These are phyloP conservation scores for Talaromyces ruber DNA, from an alignment of 495 filamentous ascomycete species.

Conservation along the genomic window DNA sequence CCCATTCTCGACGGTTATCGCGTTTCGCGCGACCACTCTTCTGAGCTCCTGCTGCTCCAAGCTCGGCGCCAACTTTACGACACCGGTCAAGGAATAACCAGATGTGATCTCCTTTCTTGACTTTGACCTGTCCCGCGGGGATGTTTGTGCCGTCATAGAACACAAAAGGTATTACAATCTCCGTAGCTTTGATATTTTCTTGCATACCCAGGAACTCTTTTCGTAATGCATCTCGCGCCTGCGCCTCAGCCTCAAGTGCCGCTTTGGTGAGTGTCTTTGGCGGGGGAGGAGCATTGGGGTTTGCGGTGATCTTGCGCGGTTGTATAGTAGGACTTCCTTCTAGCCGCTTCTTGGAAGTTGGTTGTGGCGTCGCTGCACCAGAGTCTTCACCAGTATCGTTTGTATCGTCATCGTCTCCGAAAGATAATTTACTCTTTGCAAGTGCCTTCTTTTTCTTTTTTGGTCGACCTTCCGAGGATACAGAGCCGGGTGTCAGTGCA, in stretches of 20 bases:
- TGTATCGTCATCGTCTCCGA: conserved; percentile 49
- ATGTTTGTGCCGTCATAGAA: conserved; percentile 98
- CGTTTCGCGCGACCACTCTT: conserved; percentile 46
- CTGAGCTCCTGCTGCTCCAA: conserved; percentile 56
- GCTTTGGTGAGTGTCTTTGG: conserved; percentile 85
- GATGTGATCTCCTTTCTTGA: conserved; percentile 86
- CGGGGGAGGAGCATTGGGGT: conserved; percentile 54
- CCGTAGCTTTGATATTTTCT: conserved; percentile 78
- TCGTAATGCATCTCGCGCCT: conserved; percentile 70
- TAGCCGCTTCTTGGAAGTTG: conserved; percentile 28
- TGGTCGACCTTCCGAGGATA: conserved; percentile 27
- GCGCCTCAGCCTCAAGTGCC: conserved; percentile 69
- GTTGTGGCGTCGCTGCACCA: conserved; percentile 22
- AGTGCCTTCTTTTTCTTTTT: conserved; percentile 59
- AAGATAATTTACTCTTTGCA: conserved; percentile 61
- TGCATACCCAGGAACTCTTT: conserved; percentile 80
- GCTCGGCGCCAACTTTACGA: conserved; percentile 78
- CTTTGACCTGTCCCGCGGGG: conserved; percentile 67
- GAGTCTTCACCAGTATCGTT: conserved; percentile 30
- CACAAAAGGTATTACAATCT: conserved; percentile 89
- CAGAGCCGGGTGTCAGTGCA: conserved; percentile 27
- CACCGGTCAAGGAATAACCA: conserved; percentile 91
- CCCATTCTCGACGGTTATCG: conserved; percentile 75
- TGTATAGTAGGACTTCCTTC: conserved; percentile 28
- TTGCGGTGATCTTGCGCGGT: conserved; percentile 51